Base-by-base conservation (phyloP, 73 alveolate species). In the Durusdinium trenchii region DNA sequence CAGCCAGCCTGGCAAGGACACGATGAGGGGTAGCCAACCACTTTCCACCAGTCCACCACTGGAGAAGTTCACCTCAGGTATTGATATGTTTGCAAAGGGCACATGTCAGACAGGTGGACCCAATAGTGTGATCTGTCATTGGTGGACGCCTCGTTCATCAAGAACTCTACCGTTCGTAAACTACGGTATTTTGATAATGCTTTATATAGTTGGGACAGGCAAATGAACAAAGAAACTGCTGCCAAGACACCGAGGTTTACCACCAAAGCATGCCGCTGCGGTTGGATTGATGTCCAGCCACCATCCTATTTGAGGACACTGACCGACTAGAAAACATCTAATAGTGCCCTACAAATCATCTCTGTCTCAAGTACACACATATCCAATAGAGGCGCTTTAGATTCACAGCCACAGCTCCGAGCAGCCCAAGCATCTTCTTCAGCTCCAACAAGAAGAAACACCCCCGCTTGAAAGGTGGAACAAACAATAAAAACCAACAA, bases 1-100 rank as follows among this genome's bases (percentile, higher is more conserved):
- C 42, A 4, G 52, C 38, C 30, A 36, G 45, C 98, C 98, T 91
- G 81, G 98, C 98, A 40, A 91, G 46, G 89, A 91, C 98, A 40
- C 98, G 84, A 54, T 91, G 98, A 23, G 98, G 98, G 36, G 98
- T 91, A 6, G 98, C 98, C 78, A 91, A 57, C 90, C 98, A 91
- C 47, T 48, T n/a, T 57, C 98, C 98, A 35, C 98, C 98, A 6
- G 90, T 91, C 98, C 98, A 91, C 98, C 98, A 91, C 57, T 91
- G 98, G 38, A 91, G 46, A 6, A 91, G 64, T 51, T 91, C 98
- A 71, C 98, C 98, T 91, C 26, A 16, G 61, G 47, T 14, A 23
- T 43, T n/a, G 43, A 60, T 60, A 60, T 32, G 30, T 23, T 60
- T 60, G 73, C n/a, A 60, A 60, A 60, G n/a, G n/a, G n/a, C n/a